Base-by-base conservation (phyloP, 371 early-diverging fungal genomes). In the Mortierella polycephala region DNA sequence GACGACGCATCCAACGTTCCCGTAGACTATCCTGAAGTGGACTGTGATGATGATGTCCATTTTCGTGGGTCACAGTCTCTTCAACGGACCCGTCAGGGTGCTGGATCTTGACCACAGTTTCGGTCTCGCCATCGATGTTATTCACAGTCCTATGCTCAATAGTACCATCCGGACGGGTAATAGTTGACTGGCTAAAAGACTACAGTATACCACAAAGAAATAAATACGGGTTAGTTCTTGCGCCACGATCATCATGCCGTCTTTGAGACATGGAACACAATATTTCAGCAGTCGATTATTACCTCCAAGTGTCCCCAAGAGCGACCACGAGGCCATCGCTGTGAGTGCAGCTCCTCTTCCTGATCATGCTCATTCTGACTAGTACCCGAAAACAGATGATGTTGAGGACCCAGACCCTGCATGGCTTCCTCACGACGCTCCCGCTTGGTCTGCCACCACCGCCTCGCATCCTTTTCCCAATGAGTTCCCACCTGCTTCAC, bases 101-200 rank as follows among this genome's bases (percentile, higher is more conserved):
- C 11, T 53, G 50, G 44, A 75, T 64, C 69, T 62, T 69, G 69
- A 69, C 46, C 2, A 64, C 18, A 1, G 75, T 75, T 55, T 75
- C 75, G 7, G 66, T 69, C 47, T 75, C 75, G 8, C 75, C 75
- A 21, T 75, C 58, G 62, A 75, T 12, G 14, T 40, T 60, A 58
- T 57, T 65, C 45, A 69, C 75, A 16, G 50, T 52, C 5, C 66
- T 53, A 6, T 64, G 64, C 42, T 75, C 75, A 30, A 75, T 49
- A 1, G 75, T 75, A 7, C 75, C 75, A 49, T 75, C 75, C 13
- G 75, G 69, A 11, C 69, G 56, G 7, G 75, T 75, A n/a, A 75
- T 66, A 5, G 75, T 75, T 52, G 75, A 62, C 53, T 69, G 69
- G 62, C 66, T 69, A 44, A 20, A 75, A 5, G 75, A 69, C 75